These are phyloP conservation scores for Pseudogymnoascus sp. DNA, from an alignment of 2,329 filamentous ascomycete species.

Conservation along the genomic window DNA sequence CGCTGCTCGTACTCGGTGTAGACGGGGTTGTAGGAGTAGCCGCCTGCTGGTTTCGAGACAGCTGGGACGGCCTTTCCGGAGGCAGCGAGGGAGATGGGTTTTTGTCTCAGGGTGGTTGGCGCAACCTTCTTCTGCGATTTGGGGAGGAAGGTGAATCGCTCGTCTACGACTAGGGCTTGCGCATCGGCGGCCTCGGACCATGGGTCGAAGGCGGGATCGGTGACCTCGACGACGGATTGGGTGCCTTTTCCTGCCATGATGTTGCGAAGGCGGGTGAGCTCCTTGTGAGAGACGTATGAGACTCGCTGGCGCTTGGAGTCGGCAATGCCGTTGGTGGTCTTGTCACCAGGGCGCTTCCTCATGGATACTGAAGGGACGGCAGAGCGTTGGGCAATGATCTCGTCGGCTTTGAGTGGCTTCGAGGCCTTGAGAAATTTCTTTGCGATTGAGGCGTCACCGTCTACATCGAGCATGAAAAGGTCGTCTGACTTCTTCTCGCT, in stretches of 20 bases:
- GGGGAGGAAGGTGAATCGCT: conserved; percentile 56
- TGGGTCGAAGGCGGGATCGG: conserved; percentile 66
- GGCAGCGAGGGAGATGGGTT: conserved; percentile 73
- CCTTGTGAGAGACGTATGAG: conserved; percentile 76
- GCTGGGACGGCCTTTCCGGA: conserved; percentile 72
- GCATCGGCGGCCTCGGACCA: conserved; percentile 54
- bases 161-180: conserved; percentile 38
- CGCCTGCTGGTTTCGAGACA: conserved; percentile 69
- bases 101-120: conserved; percentile 65
- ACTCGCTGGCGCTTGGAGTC: conserved; percentile 65
- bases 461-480: conserved; percentile 75
- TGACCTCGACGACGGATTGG: conserved; percentile 36
- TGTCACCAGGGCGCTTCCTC: conserved; percentile 62
- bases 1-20: conserved; percentile 80
- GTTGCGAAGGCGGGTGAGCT: conserved; percentile 67
- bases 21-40: conserved; percentile 85
- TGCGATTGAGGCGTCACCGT: conserved; percentile 58
- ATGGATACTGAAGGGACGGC: conserved; percentile 69
- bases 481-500: conserved; percentile 74
- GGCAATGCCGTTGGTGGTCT: conserved; percentile 64
- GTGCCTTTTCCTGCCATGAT: conserved; percentile 62
- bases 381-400: conserved; percentile 81
- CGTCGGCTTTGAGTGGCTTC: conserved; percentile 80
- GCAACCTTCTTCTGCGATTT: conserved; percentile 58
- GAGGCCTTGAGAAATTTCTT: conserved; percentile 57